A percentile compares a stretch with the other conserved stretches of the same genome.
Evolutionary conservation across 1,139 yeast genomes (phyloP).

Genomic region (Nematodospora anomalae): DNA sequence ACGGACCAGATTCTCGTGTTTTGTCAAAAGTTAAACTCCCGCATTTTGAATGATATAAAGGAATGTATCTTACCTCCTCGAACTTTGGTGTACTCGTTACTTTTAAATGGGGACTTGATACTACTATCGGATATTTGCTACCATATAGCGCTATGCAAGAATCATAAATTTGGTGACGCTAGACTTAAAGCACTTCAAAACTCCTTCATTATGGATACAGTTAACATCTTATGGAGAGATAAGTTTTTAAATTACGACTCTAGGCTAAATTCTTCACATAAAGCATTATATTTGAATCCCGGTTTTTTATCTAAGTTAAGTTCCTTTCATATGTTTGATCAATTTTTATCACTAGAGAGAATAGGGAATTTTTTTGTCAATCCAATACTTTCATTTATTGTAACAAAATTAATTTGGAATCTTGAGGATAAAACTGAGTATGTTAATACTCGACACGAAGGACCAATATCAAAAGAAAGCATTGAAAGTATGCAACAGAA

Average conservation of each 20-base stretch:
- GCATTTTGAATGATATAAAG: conserved; percentile 5
- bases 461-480: conserved; percentile 42
- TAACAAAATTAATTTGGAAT: conserved; percentile 45
- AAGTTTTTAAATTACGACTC: conserved; percentile 28
- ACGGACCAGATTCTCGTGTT: conserved; percentile 3
- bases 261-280: conserved; percentile 18
- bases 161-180: conserved; percentile 18
- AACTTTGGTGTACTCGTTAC: conserved; percentile 32
- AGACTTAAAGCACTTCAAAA: conserved; percentile 45
- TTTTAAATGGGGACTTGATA: conserved; percentile 42
- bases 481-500: conserved; percentile 23
- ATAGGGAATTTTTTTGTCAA: conserved; percentile 53
- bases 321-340: conserved; percentile 23
- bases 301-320: conserved; percentile 36
- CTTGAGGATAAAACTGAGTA: conserved; percentile 43
- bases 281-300: conserved; percentile 44
- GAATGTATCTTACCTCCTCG: conserved; percentile 26
- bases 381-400: conserved; percentile 52
- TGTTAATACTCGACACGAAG: conserved; percentile 40
- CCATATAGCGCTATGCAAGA: conserved; percentile 47
- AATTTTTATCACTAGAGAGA: conserved; percentile 23
- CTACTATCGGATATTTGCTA: conserved; percentile 50
- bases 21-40: conserved; percentile 3
- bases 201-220: conserved; percentile 56
- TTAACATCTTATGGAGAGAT: conserved; percentile 67